Conservation (phyloP, 495 filamentous ascomycete genomes). For the Xylaria curta region DNA sequence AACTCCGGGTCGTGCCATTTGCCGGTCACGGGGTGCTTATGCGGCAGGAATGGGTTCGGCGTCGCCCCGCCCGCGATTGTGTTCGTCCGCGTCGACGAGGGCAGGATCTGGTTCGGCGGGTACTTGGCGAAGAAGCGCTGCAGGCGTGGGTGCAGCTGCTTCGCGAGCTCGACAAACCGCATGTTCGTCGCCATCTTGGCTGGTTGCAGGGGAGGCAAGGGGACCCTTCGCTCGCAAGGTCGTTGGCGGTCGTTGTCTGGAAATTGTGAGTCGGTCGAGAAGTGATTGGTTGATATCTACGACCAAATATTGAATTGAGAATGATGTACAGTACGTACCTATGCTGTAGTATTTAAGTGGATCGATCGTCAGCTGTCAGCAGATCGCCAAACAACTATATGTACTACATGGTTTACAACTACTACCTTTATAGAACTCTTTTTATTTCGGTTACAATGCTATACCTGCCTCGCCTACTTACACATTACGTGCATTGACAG, state of each 20-base stretch:
- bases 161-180: slow-evolving; percentile 65
- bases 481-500: no score
- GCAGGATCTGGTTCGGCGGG: slow-evolving; percentile 68
- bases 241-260: not conserved
- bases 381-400: not conserved
- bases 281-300: not conserved
- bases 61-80: slow-evolving; percentile 49
- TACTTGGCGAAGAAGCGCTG: slow-evolving; percentile 87
- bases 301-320: not conserved
- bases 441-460: no score
- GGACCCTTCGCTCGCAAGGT: not conserved
- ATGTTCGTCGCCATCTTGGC: slow-evolving; percentile 30
- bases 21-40: slow-evolving; percentile 72
- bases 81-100: slow-evolving; percentile 42
- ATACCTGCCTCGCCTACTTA: no score
- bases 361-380: slow-evolving; percentile 6
- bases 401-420: no score
- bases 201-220: not conserved
- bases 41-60: slow-evolving; percentile 78
- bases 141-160: slow-evolving; percentile 74
- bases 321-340: no score
- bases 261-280: not conserved
- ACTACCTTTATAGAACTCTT: no score
- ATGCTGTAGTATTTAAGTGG: not conserved
- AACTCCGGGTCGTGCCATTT: slow-evolving; percentile 81